phyloP scores from a whole-genome alignment of 345 rosid species.

The Syzygium jambos region DNA sequence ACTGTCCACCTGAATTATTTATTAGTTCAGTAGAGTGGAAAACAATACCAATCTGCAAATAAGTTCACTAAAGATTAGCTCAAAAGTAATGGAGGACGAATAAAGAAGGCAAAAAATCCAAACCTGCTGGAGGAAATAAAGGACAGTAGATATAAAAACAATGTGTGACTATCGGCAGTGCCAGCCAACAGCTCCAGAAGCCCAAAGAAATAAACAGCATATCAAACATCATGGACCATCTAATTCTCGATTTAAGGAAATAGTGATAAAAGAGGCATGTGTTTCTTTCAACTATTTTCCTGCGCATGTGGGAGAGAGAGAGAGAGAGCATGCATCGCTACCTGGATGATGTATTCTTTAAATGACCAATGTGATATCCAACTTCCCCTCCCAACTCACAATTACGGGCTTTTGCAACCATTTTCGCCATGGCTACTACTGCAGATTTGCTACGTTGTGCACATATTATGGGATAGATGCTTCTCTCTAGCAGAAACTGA shows the following conservation, averaged over 20 bases:
- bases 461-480: conserved; percentile 71
- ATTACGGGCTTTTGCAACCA: conserved; percentile 80
- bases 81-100: not conserved
- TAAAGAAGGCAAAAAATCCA: not conserved
- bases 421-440: conserved; percentile 89
- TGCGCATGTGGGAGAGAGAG: not conserved
- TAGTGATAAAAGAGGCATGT: not conserved
- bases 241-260: not conserved
- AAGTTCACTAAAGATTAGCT: not conserved
- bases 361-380: conserved; percentile 88
- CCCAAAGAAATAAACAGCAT: not conserved
- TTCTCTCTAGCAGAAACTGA: conserved; percentile 69
- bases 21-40: not conserved
- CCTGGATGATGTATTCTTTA: conserved; percentile 55
- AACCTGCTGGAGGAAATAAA: not conserved
- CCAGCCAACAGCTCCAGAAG: not conserved
- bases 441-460: conserved; percentile 90
- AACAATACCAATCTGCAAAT: not conserved
- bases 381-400: conserved; percentile 76
- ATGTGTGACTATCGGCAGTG: not conserved
- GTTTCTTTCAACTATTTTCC: not conserved
- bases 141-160: not conserved
- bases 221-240: not conserved
- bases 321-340: conserved; percentile 5
- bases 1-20: not conserved